Conservation (phyloP, 2,329 filamentous ascomycete species). For the Fusarium avenaceum region DNA sequence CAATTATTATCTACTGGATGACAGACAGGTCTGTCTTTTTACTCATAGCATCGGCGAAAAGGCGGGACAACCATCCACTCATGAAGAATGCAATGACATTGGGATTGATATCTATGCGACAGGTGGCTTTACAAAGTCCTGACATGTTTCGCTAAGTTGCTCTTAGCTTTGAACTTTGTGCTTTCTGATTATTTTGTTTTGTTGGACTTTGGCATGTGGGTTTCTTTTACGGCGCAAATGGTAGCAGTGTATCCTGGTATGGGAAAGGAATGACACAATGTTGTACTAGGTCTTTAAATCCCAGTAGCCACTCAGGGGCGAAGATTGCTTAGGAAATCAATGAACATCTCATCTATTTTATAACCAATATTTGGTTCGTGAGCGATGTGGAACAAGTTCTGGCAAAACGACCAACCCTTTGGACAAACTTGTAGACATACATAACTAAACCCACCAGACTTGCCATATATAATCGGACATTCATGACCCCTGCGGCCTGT, state of each 20-base stretch:
- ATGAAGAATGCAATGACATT: conserved; percentile 22
- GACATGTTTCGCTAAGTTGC: conserved; percentile 21
- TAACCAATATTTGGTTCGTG: neutral
- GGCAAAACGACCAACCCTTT: neutral
- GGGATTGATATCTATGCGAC: conserved; percentile 34
- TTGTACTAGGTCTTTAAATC: conserved; percentile 3
- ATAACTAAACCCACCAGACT: no score
- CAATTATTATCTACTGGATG: conserved; percentile 28
- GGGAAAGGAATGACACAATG: conserved; percentile 3
- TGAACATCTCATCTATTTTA: conserved; percentile 19
- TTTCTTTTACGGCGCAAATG: conserved; percentile 22
- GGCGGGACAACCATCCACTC: conserved; percentile 32
- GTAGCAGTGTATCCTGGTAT: conserved; percentile 14
- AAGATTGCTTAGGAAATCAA: conserved; percentile 31
- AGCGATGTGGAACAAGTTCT: neutral
- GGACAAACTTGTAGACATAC: no score
- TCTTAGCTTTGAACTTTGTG: neutral
- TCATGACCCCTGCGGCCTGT: no score
- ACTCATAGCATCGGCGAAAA: conserved; percentile 49
- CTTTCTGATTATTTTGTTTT: conserved; percentile 10
- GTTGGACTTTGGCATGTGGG: neutral
- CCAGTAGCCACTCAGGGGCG: conserved; percentile 8
- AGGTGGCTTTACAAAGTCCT: conserved; percentile 8
- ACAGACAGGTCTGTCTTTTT: conserved; percentile 43
- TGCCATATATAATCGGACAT: no score